phyloP scores from a whole-genome alignment of 495 filamentous ascomycete genomes.

The Hypoxylon crocopeplum region DNA sequence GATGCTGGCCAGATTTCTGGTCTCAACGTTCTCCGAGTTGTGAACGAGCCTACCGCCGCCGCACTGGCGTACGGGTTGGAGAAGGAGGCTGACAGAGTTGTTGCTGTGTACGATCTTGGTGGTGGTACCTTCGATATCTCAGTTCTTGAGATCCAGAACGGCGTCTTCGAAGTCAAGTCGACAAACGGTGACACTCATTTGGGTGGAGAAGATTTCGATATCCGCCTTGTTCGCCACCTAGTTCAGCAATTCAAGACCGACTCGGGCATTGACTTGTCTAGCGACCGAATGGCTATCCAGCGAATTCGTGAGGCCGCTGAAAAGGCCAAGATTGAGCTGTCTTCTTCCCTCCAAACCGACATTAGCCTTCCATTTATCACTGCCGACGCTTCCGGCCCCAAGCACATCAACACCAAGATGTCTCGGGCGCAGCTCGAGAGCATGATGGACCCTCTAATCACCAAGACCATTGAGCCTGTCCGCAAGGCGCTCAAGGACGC shows the following conservation, averaged over 20 bases:
- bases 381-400: slow-evolving; percentile 90
- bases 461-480: slow-evolving; percentile 85
- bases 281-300: slow-evolving; percentile 98
- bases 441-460: slow-evolving; percentile 91
- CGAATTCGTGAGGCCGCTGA: slow-evolving; percentile 98
- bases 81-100: slow-evolving; percentile 87
- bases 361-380: slow-evolving; percentile 99
- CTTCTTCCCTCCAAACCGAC: slow-evolving; percentile 94
- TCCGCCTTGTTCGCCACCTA: slow-evolving; percentile 91
- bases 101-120: slow-evolving; percentile 97
- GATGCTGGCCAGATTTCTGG: slow-evolving; percentile 96
- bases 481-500: slow-evolving; percentile 98
- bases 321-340: slow-evolving; percentile 99
- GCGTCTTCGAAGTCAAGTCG: slow-evolving; percentile 98
- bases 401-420: slow-evolving; percentile 97
- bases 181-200: slow-evolving; percentile 98
- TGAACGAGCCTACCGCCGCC: slow-evolving; percentile 96
- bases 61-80: slow-evolving; percentile 95
- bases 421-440: slow-evolving; percentile 90
- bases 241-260: slow-evolving; percentile 97
- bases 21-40: slow-evolving; percentile 94
- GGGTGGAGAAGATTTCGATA: slow-evolving; percentile 98
- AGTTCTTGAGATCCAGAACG: slow-evolving; percentile 95
- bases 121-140: slow-evolving; percentile 99
- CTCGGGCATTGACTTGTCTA: slow-evolving; percentile 85